A percentile compares a stretch with the other conserved stretches of the same genome.
These are phyloP conservation scores for Stagonosporopsis tanaceti DNA, from an alignment of 2,329 filamentous ascomycete species.

Conservation along the genomic window DNA sequence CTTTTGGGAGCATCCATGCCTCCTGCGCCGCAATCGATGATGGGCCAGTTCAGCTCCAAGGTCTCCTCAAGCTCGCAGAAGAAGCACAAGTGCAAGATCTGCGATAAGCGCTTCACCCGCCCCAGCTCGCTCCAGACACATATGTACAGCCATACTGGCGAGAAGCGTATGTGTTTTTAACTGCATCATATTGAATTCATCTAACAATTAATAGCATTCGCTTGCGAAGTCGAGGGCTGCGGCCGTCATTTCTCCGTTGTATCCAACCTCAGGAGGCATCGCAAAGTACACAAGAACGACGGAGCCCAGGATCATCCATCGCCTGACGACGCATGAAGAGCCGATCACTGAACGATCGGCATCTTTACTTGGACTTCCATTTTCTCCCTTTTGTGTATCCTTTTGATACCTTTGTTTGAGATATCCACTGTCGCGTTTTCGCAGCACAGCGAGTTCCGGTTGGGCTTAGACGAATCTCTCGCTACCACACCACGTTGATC, in stretches of 20 bases:
- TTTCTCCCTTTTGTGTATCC: slow-evolving; percentile 29
- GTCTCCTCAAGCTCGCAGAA: slow-evolving; percentile 95
- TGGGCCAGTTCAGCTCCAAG: slow-evolving; percentile 98
- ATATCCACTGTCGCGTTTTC: slow-evolving; percentile 48
- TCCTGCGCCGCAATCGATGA: slow-evolving; percentile 94
- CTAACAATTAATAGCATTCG: slow-evolving; percentile 71
- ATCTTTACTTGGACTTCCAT: slow-evolving; percentile 24
- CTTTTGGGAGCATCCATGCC: slow-evolving; percentile 69
- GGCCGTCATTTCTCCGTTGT: slow-evolving; percentile 97
- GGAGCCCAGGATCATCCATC: slow-evolving; percentile 55
- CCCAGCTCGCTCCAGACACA: slow-evolving; percentile 95
- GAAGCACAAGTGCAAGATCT: slow-evolving; percentile 99
- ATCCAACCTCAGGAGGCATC: slow-evolving; percentile 91
- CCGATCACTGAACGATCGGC: slow-evolving; percentile 38
- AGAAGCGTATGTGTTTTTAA: slow-evolving; percentile 79
- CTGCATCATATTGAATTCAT: background rate
- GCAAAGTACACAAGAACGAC: slow-evolving; percentile 92
- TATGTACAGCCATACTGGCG: slow-evolving; percentile 98
- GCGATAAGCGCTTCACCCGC: slow-evolving; percentile 95
- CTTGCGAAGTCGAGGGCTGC: slow-evolving; percentile 92
- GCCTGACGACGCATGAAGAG: slow-evolving; percentile 54
- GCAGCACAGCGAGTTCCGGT: slow-evolving; percentile 34
- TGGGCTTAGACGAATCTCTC: slow-evolving; percentile 42
- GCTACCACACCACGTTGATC: slow-evolving; percentile 28
- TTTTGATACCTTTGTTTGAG: slow-evolving; percentile 42